Percentiles rank a stretch among this genome's conserved stretches.
These are phyloP conservation scores for Talaromyces thailandensis DNA, from an alignment of 495 filamentous ascomycete species.

Conservation along the genomic window DNA sequence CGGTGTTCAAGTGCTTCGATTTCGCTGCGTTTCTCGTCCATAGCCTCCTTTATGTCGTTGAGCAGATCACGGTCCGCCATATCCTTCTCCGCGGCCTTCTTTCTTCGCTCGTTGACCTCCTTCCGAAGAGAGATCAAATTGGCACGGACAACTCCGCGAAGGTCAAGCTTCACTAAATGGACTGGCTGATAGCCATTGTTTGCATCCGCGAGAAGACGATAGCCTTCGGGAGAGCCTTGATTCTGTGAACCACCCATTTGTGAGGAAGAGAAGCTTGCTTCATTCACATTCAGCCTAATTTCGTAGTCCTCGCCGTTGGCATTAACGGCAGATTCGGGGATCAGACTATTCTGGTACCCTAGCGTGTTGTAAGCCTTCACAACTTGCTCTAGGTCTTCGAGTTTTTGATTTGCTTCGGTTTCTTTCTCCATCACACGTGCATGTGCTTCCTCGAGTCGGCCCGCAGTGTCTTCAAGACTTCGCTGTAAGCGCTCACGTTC, in stretches of 20 bases:
- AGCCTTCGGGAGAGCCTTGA: constrained; percentile 39
- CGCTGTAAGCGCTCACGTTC: constrained; percentile 88
- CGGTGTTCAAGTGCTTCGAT: constrained; percentile 85
- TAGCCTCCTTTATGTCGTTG: constrained; percentile 84
- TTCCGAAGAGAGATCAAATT: constrained; percentile 70
- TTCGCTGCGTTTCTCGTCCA: constrained; percentile 88
- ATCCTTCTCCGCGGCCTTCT: constrained; percentile 72
- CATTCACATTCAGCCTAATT: constrained; percentile 65
- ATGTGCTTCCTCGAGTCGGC: constrained; percentile 73
- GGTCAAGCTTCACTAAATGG: constrained; percentile 77
- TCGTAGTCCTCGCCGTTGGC: constrained; percentile 81
- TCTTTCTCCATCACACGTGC: constrained; percentile 75
- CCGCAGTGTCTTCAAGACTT: constrained; percentile 63
- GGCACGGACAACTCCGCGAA: constrained; percentile 70
- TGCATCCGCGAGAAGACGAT: constrained; percentile 70
- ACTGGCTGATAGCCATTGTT: constrained; percentile 81
- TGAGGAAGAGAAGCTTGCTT: constrained; percentile 66
- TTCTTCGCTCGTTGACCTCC: constrained; percentile 79
- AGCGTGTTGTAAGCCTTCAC: constrained; percentile 87
- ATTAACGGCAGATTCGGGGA: constrained; percentile 73
- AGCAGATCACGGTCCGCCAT: constrained; percentile 86
- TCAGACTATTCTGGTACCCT: constrained; percentile 86
- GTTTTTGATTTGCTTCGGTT: constrained; percentile 64
- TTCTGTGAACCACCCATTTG: constrained; percentile 51
- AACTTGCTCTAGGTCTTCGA: constrained; percentile 81